Evolutionary conservation across 352 stramenopile species (phyloP), one percentile per base, ranked within the genome.

Genomic region (Globisporangium parvum): DNA sequence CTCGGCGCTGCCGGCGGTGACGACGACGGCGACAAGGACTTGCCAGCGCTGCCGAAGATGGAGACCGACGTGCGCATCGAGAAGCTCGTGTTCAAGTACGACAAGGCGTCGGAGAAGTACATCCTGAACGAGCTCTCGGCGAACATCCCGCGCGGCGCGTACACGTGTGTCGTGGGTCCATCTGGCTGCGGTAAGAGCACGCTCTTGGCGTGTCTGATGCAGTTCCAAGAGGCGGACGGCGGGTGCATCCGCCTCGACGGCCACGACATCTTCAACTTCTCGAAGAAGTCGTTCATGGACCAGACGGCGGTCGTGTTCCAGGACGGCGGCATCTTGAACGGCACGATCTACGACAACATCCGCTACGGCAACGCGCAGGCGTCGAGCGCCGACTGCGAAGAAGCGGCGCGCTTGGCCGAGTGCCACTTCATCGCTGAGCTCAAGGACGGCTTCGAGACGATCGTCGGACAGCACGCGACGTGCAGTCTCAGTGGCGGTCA

Each of bases 111-210:
- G 5, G 81, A 92, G 42, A 88, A 90, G 35, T 90, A 90, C 60
- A 79, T 92, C 58, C 62, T 95, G 51, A 83, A 89, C 44, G 81
- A 93, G 31, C 63, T 93, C 18, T 71, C 68, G 23, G 66, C 78
- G 12, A 85, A 62, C 2, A 80, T 95, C 53, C 83, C 83, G 33
- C 79, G 84, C 53, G 85, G 85, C 17, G 78, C 82, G 17, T 95
- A 93, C 75, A 88, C 80, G 39, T 95, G 85, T 42, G 82, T 95
- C 47, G 83, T 93, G 2, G 85, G 85, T 3, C 82, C 85, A 11
- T 93, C 83, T 21, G 85, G 85, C 21, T 93, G 83, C 62, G 85
- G 83, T 62, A 95, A 95, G 71, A 93, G 83, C 81, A 95, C 85
- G 51, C 53, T 95, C 39, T 57, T 95, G 45, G 79, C 81, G 42